phyloP scores from a whole-genome alignment of 805 yeast genomes.

The Saccharomycopsis sp. region DNA sequence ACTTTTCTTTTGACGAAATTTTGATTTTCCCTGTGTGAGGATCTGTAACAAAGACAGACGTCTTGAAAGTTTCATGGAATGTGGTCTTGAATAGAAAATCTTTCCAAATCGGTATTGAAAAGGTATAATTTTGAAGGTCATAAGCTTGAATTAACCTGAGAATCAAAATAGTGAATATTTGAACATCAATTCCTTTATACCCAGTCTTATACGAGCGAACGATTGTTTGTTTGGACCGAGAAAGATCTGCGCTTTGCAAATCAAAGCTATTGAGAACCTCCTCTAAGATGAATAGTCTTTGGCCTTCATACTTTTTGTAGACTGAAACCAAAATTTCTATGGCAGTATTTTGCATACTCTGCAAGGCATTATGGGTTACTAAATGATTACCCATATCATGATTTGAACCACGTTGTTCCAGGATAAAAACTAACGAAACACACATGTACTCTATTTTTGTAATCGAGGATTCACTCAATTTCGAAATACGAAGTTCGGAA shows the following conservation, averaged over 20 bases:
- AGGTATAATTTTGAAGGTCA: slow-evolving; percentile 24
- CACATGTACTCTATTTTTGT: slow-evolving; percentile 53
- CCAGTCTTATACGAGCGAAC: slow-evolving; percentile 36
- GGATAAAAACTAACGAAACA: slow-evolving; percentile 33
- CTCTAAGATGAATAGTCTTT: slow-evolving; percentile 49
- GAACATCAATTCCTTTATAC: slow-evolving; percentile 39
- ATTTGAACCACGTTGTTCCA: too few species aligned
- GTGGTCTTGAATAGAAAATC: slow-evolving; percentile 14
- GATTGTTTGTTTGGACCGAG: slow-evolving; percentile 33
- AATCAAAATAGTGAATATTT: slow-evolving; percentile 38
- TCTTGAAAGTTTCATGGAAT: slow-evolving; percentile 15
- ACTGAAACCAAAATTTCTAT: slow-evolving; percentile 30
- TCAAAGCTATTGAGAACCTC: slow-evolving; percentile 49
- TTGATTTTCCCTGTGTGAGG: slow-evolving; percentile 14
- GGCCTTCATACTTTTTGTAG: slow-evolving; percentile 37
- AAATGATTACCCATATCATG: background rate
- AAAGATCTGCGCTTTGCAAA: too few species aligned
- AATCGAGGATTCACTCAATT: slow-evolving; percentile 41
- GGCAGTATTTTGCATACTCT: slow-evolving; percentile 18
- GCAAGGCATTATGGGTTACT: slow-evolving; percentile 14
- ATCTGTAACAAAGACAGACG: slow-evolving; percentile 16
- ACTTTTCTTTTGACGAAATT: slow-evolving; percentile 18
- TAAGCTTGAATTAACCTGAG: slow-evolving; percentile 36
- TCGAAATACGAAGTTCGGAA: too few species aligned
- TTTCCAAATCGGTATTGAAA: slow-evolving; percentile 16